Evolutionary conservation across 108 stramenopile genomes (phyloP).

Genomic region (Mayamaea pseudoterrestris): DNA sequence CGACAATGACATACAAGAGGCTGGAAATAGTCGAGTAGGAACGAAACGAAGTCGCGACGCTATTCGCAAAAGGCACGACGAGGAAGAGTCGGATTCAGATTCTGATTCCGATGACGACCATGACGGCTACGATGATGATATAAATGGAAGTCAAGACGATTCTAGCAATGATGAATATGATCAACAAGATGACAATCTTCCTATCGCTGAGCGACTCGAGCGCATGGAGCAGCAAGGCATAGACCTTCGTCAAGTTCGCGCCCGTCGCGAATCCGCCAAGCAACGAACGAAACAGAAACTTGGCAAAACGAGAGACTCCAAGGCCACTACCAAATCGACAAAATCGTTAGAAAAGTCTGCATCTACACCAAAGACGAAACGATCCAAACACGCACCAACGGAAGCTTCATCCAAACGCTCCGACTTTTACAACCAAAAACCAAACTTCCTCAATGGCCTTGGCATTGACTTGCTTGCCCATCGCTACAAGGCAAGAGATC

Average conservation of each 20-base stretch:
- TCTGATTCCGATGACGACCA: constrained; percentile 5
- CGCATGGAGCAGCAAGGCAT: too few species aligned
- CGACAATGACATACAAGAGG: too few species aligned
- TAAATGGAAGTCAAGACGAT: neutral
- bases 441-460: constrained; percentile 62
- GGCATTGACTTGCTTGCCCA: constrained; percentile 77
- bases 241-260: too few species aligned
- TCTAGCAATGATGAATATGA: constrained; percentile 14
- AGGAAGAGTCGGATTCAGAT: neutral
- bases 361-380: constrained; percentile 7
- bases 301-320: too few species aligned
- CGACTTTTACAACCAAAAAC: constrained; percentile 51
- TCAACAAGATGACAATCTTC: too few species aligned
- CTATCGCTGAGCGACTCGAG: too few species aligned
- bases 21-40: too few species aligned
- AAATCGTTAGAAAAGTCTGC: too few species aligned
- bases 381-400: constrained; percentile 67
- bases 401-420: constrained; percentile 69
- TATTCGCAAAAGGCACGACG: neutral
- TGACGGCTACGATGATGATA: neutral
- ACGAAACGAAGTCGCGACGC: too few species aligned
- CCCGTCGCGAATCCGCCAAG: too few species aligned
- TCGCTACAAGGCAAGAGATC: constrained; percentile 73
- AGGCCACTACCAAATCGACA: too few species aligned
- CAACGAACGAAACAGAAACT: too few species aligned